phyloP scores from a whole-genome alignment of 2,329 filamentous ascomycete species.

The Pleomassaria siparia region DNA sequence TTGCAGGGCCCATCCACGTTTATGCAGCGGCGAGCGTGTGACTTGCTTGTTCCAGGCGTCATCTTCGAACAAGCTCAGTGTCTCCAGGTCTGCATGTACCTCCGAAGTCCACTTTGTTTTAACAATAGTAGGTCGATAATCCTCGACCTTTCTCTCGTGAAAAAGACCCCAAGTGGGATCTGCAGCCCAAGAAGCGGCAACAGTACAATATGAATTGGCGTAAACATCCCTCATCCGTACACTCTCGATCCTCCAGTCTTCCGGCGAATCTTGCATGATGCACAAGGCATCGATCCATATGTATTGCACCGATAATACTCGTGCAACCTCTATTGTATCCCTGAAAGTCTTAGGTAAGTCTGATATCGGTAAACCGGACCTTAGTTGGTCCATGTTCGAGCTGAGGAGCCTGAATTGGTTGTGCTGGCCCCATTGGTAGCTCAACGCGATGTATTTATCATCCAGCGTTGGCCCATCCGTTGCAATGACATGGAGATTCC shows the following conservation, averaged over 20 bases:
- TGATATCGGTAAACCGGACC: no score
- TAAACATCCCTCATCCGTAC: slow-evolving; percentile 18
- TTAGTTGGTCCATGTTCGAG: no score
- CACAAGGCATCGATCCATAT: slow-evolving; percentile 13
- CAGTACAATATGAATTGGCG: slow-evolving; percentile 16
- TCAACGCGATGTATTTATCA: no score
- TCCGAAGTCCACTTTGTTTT: slow-evolving; percentile 4
- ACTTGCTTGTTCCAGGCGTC: slow-evolving; percentile 24
- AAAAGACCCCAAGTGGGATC: slow-evolving; percentile 12
- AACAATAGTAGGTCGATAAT: slow-evolving; percentile 15
- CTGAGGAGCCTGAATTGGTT: no score
- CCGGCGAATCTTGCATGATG: slow-evolving; percentile 3
- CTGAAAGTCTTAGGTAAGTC: slow-evolving; percentile 13
- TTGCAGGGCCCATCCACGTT: slow-evolving; percentile 33
- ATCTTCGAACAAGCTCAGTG: slow-evolving; percentile 20
- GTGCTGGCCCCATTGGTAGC: no score
- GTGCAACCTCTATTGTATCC: slow-evolving; percentile 11
- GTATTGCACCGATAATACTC: slow-evolving; percentile 6
- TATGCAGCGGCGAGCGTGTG: slow-evolving; percentile 19
- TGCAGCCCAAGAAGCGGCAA: slow-evolving; percentile 12
- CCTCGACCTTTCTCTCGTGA: slow-evolving; percentile 14
- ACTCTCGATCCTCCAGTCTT: slow-evolving; percentile 11
- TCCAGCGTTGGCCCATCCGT: no score
- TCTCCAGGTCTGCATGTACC: slow-evolving; percentile 12
- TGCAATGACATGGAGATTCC: no score